Evolutionary conservation across 305 asterid genomes (phyloP), one percentile per base, ranked within the genome.

Genomic region (Fraxinus ornus): DNA sequence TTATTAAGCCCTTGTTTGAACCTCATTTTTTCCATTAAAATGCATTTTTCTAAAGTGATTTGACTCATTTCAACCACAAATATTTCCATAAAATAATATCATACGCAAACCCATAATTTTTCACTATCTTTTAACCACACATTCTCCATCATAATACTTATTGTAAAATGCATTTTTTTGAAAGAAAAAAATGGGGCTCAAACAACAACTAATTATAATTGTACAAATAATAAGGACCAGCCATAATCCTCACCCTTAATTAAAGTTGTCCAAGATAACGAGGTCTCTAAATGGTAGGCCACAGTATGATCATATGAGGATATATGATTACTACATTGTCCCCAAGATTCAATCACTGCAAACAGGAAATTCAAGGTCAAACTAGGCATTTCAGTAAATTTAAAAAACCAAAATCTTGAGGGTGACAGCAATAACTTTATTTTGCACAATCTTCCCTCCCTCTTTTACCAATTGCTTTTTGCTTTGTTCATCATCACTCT

Each of bases 391-490:
- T 76, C 9, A 71, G 86, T 84, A 81, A 79, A 71, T 87, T 83
- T 84, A 79, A 26, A 75, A 73, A 78, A 36, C 41, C 73, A 68
- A 74, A 78, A 84, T 35, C 80, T 80, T 76, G 81, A 78, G 78
- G 66, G 86, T 86, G 91, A 84, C 49, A 77, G 79, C 82, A 64
- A 75, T 47, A 0, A 85, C 98, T 93, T 93, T 91, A 92, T 80
- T 91, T 94, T 93, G 96, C 85, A 89, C 88, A 89, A 87, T 55
- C 28, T 90, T 92, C 95, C 98, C 93, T 90, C 94, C 90, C 66
- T 62, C 85, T 87, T 86, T 85, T 70, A 86, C 91, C 86, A 72
- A n/a, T 78, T 75, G 66, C 93, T 85, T 92, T 91, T 91, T 85
- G 84, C 90, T 88, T 90, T 89, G 85, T 88, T 89, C 68, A 91